These are phyloP conservation scores for Lagerstroemia speciosa DNA, from an alignment of 345 rosid species.

Conservation along the genomic window DNA sequence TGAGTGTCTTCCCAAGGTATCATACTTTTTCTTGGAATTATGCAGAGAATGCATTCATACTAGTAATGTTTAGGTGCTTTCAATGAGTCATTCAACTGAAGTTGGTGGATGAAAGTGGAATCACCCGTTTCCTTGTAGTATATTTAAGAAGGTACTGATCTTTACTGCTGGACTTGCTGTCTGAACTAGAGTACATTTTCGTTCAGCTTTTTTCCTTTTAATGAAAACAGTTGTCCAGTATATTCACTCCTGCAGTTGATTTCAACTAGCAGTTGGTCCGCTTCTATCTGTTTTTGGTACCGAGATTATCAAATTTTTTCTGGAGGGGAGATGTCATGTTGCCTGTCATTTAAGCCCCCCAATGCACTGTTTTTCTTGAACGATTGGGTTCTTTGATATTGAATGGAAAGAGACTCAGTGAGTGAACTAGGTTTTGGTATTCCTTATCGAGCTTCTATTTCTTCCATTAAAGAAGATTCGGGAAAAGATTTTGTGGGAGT, in stretches of 20 bases:
- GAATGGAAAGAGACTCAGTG: too few species aligned
- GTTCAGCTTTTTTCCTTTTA: too few species aligned
- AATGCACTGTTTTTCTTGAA: neutral
- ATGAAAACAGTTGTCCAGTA: neutral
- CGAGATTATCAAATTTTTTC: neutral
- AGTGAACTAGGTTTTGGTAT: too few species aligned
- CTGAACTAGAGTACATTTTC: too few species aligned
- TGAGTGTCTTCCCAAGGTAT: constrained; percentile 90
- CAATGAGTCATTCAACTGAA: neutral
- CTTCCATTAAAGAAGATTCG: too few species aligned
- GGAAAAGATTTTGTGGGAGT: neutral
- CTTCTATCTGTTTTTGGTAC: neutral
- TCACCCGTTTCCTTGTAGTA: neutral
- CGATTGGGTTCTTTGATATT: neutral
- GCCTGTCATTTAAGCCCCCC: neutral
- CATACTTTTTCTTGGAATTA: neutral
- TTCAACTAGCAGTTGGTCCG: neutral
- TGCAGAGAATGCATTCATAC: neutral
- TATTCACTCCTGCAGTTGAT: neutral
- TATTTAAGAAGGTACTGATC: too few species aligned
- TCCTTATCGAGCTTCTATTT: too few species aligned
- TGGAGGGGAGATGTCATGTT: neutral
- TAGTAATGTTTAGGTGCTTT: neutral
- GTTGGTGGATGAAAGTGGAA: neutral
- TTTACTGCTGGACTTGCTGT: too few species aligned